Evolutionary conservation across 2,329 filamentous ascomycete genomes (phyloP).

Genomic region (Juglanconis juglandina): DNA sequence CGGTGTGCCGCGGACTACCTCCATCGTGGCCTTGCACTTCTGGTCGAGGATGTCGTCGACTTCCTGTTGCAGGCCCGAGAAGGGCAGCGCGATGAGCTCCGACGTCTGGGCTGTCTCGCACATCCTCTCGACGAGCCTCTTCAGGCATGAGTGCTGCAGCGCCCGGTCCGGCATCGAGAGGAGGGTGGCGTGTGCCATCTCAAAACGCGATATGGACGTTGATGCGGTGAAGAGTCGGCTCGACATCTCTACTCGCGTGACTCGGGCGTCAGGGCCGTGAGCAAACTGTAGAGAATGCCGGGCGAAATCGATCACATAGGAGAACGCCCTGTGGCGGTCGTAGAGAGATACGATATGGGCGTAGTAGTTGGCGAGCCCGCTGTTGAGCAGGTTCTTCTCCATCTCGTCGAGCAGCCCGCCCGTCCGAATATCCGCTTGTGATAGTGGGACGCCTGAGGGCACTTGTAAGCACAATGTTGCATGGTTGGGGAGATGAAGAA

Average conservation of each 20-base stretch:
- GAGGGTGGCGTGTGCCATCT: constrained; percentile 77
- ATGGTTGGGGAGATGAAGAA: neutral
- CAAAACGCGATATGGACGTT: constrained; percentile 73
- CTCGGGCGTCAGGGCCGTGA: constrained; percentile 30
- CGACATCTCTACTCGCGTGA: constrained; percentile 67
- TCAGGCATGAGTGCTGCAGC: constrained; percentile 69
- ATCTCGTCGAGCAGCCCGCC: constrained; percentile 70
- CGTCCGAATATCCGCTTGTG: constrained; percentile 52
- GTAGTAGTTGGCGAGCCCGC: constrained; percentile 79
- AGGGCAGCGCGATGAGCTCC: constrained; percentile 72
- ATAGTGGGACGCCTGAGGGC: constrained; percentile 41
- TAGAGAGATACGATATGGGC: constrained; percentile 80
- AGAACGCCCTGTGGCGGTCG: constrained; percentile 72
- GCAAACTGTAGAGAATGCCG: constrained; percentile 68
- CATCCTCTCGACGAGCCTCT: constrained; percentile 67
- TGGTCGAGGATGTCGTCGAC: constrained; percentile 76
- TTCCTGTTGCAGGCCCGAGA: constrained; percentile 70
- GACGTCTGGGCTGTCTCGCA: constrained; percentile 63
- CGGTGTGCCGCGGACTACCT: constrained; percentile 62
- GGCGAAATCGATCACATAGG: constrained; percentile 81
- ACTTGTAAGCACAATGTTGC: constrained; percentile 24
- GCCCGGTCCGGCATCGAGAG: constrained; percentile 68
- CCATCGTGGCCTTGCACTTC: constrained; percentile 66
- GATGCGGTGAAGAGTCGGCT: constrained; percentile 81
- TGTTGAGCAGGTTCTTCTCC: constrained; percentile 66